Base-by-base conservation (phyloP, 2,329 filamentous ascomycete genomes). In the Penicillium hesseltinei region DNA sequence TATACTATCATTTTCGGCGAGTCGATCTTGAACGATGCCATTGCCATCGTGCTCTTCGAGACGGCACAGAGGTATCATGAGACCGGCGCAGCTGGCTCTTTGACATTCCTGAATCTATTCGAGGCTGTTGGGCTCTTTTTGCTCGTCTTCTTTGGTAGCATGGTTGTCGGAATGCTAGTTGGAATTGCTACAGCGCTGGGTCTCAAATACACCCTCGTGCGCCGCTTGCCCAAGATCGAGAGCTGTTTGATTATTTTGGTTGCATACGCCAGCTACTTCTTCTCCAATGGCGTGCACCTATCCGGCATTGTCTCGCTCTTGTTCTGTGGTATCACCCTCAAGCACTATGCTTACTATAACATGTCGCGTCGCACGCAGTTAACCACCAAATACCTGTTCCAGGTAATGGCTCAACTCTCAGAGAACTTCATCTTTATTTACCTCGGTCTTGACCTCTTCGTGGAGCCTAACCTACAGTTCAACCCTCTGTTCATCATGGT, bases 381-480 rank as follows among this genome's bases (percentile, higher is more conserved):
- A 62, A 96, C 94, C 17, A 99, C 94, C 51, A 99, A 99, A 75
- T 99, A 96, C 77, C 84, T 97, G 56, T 99, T 99, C 78, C 91
- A 96, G 73, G 88, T 96, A 61, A 88, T 95, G 66, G 91, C 94
- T 4, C 94, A 99, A 75, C 78, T 99, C 45, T 96, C 93, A 0
- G 94, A 99, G 77, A 99, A 99, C 75, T 99, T 99, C 73, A 99
- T 99, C 75, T 99, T 99, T 79, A 99, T 99, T 74, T 99, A 99
- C 71, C 85, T 99, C 0, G 94, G 94, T 6, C 81, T 99, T 3
- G 95, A 94, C 0, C 82, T 99, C 29, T 97, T 99, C 74, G 97
- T 94, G 3, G 92, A 97, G 68, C 87, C 87, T 51, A 86, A 90
- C 49, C 82, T 97, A 25, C 86, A 91, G 58, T 99, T 95, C 78